Conservation (phyloP, 257 asterid species). For the Eustoma russellianum region DNA sequence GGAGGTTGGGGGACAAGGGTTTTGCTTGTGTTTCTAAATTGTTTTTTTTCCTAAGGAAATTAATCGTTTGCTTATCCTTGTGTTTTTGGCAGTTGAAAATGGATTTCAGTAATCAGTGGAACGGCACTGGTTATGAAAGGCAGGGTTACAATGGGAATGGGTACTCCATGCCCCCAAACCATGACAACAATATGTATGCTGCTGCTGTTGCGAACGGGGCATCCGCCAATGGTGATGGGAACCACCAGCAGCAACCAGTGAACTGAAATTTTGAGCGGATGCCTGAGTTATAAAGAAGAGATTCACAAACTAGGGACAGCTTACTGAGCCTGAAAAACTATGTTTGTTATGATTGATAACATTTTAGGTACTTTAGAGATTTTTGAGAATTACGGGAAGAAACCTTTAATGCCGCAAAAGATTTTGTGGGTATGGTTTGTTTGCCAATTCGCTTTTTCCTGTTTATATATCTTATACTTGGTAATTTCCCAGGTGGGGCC, state of each 20-base stretch:
- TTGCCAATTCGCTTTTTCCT: too few species aligned
- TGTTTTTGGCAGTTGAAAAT: conserved; percentile 44
- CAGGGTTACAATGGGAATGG: conserved; percentile 74
- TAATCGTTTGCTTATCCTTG: background rate
- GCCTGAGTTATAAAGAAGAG: conserved; percentile 19
- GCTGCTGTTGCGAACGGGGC: conserved; percentile 43
- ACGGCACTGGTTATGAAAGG: conserved; percentile 53
- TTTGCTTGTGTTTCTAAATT: background rate
- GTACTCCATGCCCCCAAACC: conserved; percentile 26
- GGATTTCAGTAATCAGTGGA: conserved; percentile 53
- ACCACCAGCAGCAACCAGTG: conserved; percentile 54
- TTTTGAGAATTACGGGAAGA: background rate
- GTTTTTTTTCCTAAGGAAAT: background rate
- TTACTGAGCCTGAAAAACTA: conserved; percentile 22
- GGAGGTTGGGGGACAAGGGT: too few species aligned
- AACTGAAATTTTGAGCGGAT: conserved; percentile 29
- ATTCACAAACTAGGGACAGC: conserved; percentile 20
- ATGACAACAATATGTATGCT: conserved; percentile 25
- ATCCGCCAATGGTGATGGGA: conserved; percentile 58
- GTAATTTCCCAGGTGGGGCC: too few species aligned
- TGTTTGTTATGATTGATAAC: conserved; percentile 45
- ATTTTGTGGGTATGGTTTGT: too few species aligned
- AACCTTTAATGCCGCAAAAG: too few species aligned
- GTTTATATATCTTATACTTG: too few species aligned
- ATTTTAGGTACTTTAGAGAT: conserved; percentile 9